phyloP scores from a whole-genome alignment of 371 early-diverging fungal species.

The Syncephalis fuscata region DNA sequence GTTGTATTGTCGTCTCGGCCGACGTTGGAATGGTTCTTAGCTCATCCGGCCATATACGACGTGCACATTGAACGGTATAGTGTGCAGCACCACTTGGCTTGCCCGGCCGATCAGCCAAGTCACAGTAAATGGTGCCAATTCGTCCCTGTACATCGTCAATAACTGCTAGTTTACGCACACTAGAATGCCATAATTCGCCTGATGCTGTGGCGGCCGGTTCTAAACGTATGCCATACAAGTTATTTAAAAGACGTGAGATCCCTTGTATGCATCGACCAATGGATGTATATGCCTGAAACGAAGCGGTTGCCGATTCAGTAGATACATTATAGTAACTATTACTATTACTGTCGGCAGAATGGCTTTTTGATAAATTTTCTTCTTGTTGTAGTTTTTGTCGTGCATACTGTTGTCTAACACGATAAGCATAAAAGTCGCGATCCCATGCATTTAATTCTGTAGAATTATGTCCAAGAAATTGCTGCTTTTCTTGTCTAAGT shows the following conservation, averaged over 20 bases:
- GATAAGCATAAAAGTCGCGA: conserved; percentile 46
- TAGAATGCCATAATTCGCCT: conserved; percentile 77
- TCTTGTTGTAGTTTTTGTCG: too few relatives aligned
- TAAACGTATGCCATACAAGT: conserved; percentile 71
- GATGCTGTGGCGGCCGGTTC: conserved; percentile 35
- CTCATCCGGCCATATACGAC: conserved; percentile 57
- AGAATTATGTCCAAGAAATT: conserved; percentile 10
- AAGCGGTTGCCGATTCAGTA: too few relatives aligned
- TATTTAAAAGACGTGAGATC: conserved; percentile 58
- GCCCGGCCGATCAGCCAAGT: conserved; percentile 54
- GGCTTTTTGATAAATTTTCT: too few relatives aligned
- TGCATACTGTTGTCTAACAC: conserved; percentile 16
- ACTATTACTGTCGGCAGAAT: conserved; percentile 10
- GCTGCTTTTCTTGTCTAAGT: conserved; percentile 22
- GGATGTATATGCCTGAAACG: conserved; percentile 35
- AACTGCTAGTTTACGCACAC: conserved; percentile 75
- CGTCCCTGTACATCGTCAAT: conserved; percentile 64
- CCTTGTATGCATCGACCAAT: conserved; percentile 81
- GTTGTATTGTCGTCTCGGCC: conserved; percentile 11
- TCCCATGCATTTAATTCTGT: conserved; percentile 64
- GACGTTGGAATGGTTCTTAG: conserved; percentile 20
- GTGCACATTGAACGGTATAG: conserved; percentile 84
- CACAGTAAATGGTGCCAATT: conserved; percentile 87
- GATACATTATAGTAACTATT: too few relatives aligned
- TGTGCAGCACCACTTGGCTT: conserved; percentile 84